phyloP scores from a whole-genome alignment of 495 filamentous ascomycete species.

The Podospora anserina region DNA sequence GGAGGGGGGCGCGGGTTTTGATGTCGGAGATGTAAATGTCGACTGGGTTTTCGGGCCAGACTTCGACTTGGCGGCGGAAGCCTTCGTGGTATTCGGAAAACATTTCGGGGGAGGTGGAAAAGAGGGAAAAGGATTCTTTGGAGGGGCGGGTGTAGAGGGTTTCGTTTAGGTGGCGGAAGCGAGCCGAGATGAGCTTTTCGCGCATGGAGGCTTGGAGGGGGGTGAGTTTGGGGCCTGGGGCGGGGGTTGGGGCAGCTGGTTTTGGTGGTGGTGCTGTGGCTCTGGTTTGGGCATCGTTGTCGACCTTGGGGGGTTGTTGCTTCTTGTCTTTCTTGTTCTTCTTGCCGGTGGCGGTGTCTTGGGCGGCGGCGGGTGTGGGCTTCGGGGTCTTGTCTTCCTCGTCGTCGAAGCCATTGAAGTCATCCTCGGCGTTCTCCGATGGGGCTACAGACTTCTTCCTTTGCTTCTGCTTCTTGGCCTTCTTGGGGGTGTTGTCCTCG shows the following conservation, averaged over 20 bases:
- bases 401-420: conserved; percentile 1
- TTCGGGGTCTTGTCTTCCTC: conserved; percentile 12
- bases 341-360: not conserved
- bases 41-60: conserved; percentile 95
- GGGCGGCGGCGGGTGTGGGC: not conserved
- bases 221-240: conserved; percentile 60
- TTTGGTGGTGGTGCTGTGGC: conserved; percentile 19
- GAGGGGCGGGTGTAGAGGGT: conserved; percentile 92
- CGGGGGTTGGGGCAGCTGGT: conserved; percentile 17
- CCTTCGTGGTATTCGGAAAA: conserved; percentile 93
- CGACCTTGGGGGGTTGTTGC: conserved; percentile 9
- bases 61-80: conserved; percentile 88
- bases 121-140: conserved; percentile 69
- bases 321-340: conserved; percentile 14
- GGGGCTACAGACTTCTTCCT: conserved; percentile 13
- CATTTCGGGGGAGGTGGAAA: conserved; percentile 77
- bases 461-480: conserved; percentile 37
- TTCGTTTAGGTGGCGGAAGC: conserved; percentile 96
- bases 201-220: conserved; percentile 92
- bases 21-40: conserved; percentile 72
- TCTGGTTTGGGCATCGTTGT: conserved; percentile 9
- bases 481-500: conserved; percentile 33
- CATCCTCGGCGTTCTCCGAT: not conserved
- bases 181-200: conserved; percentile 84
- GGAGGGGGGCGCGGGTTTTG: conserved; percentile 48